phyloP scores from a whole-genome alignment of 345 rosid genomes.

The Eucalyptus erythrocorys region DNA sequence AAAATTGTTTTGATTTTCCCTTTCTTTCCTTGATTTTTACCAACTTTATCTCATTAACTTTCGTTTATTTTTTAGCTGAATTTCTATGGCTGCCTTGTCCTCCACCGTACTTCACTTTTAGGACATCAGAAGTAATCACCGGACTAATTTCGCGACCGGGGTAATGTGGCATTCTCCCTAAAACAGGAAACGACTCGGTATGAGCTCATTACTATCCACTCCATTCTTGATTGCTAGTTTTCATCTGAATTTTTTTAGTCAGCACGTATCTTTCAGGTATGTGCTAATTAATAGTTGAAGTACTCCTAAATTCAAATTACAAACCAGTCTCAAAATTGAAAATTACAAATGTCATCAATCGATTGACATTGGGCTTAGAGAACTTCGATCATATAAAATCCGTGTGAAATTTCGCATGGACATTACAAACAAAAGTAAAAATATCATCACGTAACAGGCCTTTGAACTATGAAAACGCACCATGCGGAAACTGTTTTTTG shows the following conservation, averaged over 20 bases:
- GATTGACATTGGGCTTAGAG: not conserved
- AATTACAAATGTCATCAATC: not conserved
- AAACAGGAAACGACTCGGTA: constrained; percentile 11
- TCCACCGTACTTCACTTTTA: constrained; percentile 12
- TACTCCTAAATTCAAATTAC: not conserved
- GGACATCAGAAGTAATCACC: not conserved
- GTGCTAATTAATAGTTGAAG: not conserved
- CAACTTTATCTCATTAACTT: not conserved
- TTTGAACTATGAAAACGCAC: not conserved
- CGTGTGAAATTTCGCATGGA: not conserved
- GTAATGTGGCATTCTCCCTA: constrained; percentile 27
- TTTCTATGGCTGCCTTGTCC: constrained; percentile 24
- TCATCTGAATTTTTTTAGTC: not conserved
- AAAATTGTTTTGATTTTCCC: no score
- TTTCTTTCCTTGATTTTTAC: not conserved
- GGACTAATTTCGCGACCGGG: constrained; percentile 34
- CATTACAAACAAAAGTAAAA: not conserved
- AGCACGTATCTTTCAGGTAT: not conserved
- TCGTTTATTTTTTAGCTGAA: constrained; percentile 13
- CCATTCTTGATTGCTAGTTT: not conserved
- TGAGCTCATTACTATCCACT: not conserved
- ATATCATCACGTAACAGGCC: rapidly evolving
- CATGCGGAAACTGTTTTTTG: not conserved
- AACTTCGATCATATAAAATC: not conserved
- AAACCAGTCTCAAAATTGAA: not conserved